These are phyloP conservation scores for Rhizoclosmatium globosum DNA, from an alignment of 192 early-diverging fungal genomes.

Conservation along the genomic window DNA sequence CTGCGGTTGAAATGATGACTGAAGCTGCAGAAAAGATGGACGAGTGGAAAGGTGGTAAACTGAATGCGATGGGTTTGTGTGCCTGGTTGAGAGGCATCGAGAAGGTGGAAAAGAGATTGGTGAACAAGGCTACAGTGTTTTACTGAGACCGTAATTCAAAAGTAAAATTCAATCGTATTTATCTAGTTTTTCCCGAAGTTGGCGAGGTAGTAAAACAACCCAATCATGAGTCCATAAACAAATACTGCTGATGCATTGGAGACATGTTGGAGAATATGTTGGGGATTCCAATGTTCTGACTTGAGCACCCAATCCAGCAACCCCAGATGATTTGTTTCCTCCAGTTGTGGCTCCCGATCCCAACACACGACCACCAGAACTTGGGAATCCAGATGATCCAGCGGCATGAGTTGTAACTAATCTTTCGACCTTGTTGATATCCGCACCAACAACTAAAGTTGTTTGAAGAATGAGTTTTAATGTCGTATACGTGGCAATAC, in stretches of 20 bases:
- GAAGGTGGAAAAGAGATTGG: no score
- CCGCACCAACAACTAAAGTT: slow-evolving; percentile 55
- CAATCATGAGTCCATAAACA: slow-evolving; percentile 26
- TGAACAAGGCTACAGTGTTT: no score
- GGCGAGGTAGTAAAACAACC: slow-evolving; percentile 28
- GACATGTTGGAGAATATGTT: slow-evolving; percentile 27
- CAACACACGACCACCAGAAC: slow-evolving; percentile 31
- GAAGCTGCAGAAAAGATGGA: not conserved
- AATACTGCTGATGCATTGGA: slow-evolving; percentile 38
- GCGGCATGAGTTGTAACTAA: slow-evolving; percentile 42
- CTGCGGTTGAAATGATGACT: not conserved
- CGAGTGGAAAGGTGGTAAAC: not conserved
- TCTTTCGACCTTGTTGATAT: slow-evolving; percentile 53
- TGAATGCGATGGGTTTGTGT: slow-evolving; percentile 9
- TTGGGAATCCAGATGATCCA: slow-evolving; percentile 31
- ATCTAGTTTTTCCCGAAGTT: no score
- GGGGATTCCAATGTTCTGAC: not conserved
- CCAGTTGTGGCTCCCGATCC: not conserved
- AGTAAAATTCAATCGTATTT: no score
- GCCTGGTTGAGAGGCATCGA: no score
- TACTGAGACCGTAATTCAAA: no score
- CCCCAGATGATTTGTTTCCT: not conserved
- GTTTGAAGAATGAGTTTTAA: not conserved
- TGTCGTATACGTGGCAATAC: not conserved
- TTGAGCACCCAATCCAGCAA: not conserved